These are phyloP conservation scores for Geranium incanum DNA, from an alignment of 441 rosid species.

Conservation along the genomic window DNA sequence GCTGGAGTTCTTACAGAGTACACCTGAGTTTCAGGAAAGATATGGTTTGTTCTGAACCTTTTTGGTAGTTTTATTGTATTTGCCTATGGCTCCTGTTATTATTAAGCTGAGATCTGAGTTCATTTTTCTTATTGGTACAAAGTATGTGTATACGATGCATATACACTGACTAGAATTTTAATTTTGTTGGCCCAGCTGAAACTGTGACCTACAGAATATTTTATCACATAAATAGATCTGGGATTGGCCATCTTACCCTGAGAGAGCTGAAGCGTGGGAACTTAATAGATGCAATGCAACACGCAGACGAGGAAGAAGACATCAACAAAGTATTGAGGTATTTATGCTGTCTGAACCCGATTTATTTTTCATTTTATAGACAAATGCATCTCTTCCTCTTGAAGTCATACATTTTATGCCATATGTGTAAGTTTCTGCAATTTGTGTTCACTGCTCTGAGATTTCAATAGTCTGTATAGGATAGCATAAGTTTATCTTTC, in stretches of 20 bases:
- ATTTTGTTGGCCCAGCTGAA: conserved; percentile 90
- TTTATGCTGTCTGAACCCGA: conserved; percentile 14
- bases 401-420: neutral
- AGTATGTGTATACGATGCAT: neutral
- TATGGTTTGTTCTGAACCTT: conserved; percentile 55
- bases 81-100: neutral
- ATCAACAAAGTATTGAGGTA: conserved; percentile 73
- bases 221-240: conserved; percentile 84
- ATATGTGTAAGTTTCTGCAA: neutral
- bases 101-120: conserved; percentile 10
- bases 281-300: conserved; percentile 74
- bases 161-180: no score
- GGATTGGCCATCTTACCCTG: conserved; percentile 73
- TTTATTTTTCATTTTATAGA: neutral
- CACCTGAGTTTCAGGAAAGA: conserved; percentile 99
- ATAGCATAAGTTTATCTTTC: neutral
- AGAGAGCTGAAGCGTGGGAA: conserved; percentile 89
- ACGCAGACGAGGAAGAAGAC: conserved; percentile 69
- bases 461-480: neutral
- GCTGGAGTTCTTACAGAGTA: conserved; percentile 80
- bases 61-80: conserved; percentile 6
- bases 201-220: conserved; percentile 94
- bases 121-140: neutral
- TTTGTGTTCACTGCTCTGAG: neutral
- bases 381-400: neutral